Conservation (phyloP, 352 stramenopile genomes). For the Phytophthora europaea region DNA sequence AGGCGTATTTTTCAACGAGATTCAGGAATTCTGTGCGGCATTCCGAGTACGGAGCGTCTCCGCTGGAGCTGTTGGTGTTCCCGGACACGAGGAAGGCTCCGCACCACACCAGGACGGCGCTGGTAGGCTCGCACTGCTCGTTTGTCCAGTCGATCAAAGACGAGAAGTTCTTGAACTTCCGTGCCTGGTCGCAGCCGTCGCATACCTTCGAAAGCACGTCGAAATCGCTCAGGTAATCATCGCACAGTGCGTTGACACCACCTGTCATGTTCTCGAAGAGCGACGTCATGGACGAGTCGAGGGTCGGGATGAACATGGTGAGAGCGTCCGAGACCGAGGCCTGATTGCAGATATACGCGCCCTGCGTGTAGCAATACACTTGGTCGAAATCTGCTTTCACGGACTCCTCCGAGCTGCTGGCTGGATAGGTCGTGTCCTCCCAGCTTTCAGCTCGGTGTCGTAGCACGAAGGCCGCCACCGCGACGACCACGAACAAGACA, state of each 20-base stretch:
- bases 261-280: slow-evolving; percentile 66
- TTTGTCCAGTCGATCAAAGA: slow-evolving; percentile 85
- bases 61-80: slow-evolving; percentile 32
- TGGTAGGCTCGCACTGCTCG: slow-evolving; percentile 71
- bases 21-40: slow-evolving; percentile 61
- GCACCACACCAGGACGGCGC: slow-evolving; percentile 66
- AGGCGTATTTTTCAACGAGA: slow-evolving; percentile 51
- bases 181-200: slow-evolving; percentile 60
- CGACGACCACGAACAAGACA: slow-evolving; percentile 59
- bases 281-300: slow-evolving; percentile 42
- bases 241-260: slow-evolving; percentile 71
- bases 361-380: slow-evolving; percentile 81
- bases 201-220: slow-evolving; percentile 56
- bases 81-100: slow-evolving; percentile 57
- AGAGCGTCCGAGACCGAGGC: slow-evolving; percentile 63
- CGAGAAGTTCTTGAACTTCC: slow-evolving; percentile 71
- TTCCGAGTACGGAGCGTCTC: slow-evolving; percentile 59
- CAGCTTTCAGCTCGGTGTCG: slow-evolving; percentile 57
- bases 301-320: slow-evolving; percentile 56
- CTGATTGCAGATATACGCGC: slow-evolving; percentile 75
- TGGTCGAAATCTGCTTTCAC: slow-evolving; percentile 75
- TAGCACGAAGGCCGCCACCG: slow-evolving; percentile 57
- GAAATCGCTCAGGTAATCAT: slow-evolving; percentile 47
- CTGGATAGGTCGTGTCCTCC: slow-evolving; percentile 59
- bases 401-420: slow-evolving; percentile 49